Evolutionary conservation across 2,329 filamentous ascomycete genomes (phyloP).

Genomic region (Periconia digitata): DNA sequence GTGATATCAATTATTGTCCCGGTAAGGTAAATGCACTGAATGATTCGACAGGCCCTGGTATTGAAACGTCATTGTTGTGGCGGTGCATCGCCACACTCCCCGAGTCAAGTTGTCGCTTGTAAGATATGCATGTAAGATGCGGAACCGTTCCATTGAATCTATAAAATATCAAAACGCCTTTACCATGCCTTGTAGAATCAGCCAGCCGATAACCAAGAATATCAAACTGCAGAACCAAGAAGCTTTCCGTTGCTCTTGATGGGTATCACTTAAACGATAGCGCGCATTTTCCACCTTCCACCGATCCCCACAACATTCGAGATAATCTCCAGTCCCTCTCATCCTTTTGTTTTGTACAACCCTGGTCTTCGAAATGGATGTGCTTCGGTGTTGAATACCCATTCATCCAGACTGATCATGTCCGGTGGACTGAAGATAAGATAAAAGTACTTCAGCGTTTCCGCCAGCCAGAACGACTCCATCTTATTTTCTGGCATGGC

Average conservation of each 20-base stretch:
- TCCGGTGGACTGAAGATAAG: slow-evolving; percentile 49
- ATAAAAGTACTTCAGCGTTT: slow-evolving; percentile 56
- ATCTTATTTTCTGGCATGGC: slow-evolving; percentile 37
- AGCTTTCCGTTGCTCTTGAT: too few species aligned
- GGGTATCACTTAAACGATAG: slow-evolving; percentile 8
- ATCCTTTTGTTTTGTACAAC: slow-evolving; percentile 3
- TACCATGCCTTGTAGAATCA: too few species aligned
- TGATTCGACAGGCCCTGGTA: too few species aligned
- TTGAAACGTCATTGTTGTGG: neutral
- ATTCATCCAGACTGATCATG: slow-evolving; percentile 50
- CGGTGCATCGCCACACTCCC: neutral
- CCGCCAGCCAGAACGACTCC: slow-evolving; percentile 53
- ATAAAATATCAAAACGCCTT: slow-evolving; percentile 1
- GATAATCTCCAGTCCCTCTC: neutral
- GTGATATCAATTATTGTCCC: slow-evolving; percentile 22
- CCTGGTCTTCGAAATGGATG: slow-evolving; percentile 48
- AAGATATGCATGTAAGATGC: neutral
- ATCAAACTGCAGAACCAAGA: too few species aligned
- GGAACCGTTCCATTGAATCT: too few species aligned
- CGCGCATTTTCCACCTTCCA: neutral
- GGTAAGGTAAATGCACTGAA: too few species aligned
- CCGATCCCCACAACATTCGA: neutral
- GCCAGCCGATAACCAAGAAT: too few species aligned
- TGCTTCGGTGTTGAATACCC: slow-evolving; percentile 54
- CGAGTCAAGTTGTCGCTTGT: neutral